Conservation (phyloP, 2,329 filamentous ascomycete species). For the Stromatinia cepivora region DNA sequence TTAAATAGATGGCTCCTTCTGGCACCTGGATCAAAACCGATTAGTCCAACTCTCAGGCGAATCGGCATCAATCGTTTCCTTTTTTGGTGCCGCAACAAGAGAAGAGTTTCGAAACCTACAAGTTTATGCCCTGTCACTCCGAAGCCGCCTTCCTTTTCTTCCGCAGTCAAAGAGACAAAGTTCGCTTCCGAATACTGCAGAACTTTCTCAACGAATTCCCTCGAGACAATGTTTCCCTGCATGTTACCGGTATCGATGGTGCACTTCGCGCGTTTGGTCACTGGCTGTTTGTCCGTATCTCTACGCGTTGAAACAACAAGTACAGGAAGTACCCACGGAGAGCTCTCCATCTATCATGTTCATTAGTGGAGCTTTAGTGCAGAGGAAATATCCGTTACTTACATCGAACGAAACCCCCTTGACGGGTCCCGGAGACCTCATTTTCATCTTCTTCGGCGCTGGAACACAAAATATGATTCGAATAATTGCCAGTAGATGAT, state of each 20-base stretch:
- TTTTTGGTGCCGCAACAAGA: not conserved
- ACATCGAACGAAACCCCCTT: not conserved
- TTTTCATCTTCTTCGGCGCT: not conserved
- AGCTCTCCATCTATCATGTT: not conserved
- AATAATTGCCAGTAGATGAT: not conserved
- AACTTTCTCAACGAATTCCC: conserved; percentile 25
- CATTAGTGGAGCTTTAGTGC: not conserved
- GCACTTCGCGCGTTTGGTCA: conserved; percentile 27
- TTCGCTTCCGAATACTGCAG: conserved; percentile 24
- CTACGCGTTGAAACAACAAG: conserved; percentile 24
- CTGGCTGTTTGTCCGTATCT: conserved; percentile 21
- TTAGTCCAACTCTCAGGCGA: not conserved
- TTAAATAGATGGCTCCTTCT: conserved; percentile 29
- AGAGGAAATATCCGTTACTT: not conserved
- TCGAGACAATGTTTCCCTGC: conserved; percentile 31
- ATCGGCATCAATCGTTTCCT: not conserved
- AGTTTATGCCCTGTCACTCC: conserved; percentile 27
- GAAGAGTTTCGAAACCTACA: not conserved
- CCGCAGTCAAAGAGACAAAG: conserved; percentile 25
- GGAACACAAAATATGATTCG: conserved; percentile 3
- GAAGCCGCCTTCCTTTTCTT: conserved; percentile 24
- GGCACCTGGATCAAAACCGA: conserved; percentile 8
- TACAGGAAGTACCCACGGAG: conserved; percentile 26
- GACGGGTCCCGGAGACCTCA: not conserved
- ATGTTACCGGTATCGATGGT: conserved; percentile 33